These are phyloP conservation scores for Nicotiana benthamiana DNA, from an alignment of 257 asterid species.

Conservation along the genomic window DNA sequence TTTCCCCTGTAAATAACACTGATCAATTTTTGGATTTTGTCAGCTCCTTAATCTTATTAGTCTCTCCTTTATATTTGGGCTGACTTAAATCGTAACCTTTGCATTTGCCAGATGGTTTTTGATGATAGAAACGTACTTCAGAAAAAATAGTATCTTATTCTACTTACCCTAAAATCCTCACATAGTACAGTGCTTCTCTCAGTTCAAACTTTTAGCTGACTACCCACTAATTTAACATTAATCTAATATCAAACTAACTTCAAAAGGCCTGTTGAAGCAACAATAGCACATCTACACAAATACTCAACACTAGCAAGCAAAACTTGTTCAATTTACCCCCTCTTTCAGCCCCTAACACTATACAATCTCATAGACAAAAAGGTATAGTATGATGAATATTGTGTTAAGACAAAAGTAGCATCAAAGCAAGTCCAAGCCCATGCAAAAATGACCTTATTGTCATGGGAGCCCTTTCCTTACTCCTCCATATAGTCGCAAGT, in stretches of 20 bases:
- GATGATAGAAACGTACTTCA: too few species aligned
- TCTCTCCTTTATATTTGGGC: too few species aligned
- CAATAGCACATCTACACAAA: neutral
- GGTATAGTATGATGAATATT: neutral
- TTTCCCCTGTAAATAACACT: too few species aligned
- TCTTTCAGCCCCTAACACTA: neutral
- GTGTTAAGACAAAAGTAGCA: neutral
- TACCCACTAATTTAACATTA: neutral
- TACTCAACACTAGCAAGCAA: neutral
- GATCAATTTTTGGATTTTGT: too few species aligned
- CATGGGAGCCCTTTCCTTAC: too few species aligned
- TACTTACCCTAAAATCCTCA: neutral
- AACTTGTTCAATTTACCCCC: neutral
- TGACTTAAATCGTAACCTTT: too few species aligned
- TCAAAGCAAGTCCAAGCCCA: too few species aligned
- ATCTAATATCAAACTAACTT: neutral
- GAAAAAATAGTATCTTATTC: neutral
- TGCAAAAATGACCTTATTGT: too few species aligned
- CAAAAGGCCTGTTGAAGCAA: neutral
- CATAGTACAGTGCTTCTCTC: neutral
- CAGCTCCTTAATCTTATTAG: too few species aligned
- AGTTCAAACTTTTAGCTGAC: neutral
- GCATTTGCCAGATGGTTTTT: too few species aligned
- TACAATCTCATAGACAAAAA: neutral
- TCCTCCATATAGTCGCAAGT: too few species aligned